Percentiles rank a stretch among this genome's conserved stretches.
These are phyloP conservation scores for Castanospermum australe DNA, from an alignment of 306 rosid genomes.

Conservation along the genomic window DNA sequence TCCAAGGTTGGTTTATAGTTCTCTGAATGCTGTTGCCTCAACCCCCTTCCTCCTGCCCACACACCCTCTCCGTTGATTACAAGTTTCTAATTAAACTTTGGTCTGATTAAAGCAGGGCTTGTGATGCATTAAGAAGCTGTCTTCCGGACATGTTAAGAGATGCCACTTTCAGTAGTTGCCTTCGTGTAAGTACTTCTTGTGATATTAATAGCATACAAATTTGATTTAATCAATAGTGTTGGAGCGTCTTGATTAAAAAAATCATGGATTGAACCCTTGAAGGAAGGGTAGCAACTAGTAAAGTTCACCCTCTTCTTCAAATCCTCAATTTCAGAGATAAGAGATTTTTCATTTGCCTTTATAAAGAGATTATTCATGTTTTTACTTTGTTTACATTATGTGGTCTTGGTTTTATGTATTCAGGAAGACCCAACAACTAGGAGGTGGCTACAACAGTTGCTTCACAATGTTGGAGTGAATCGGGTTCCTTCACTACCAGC, in stretches of 20 bases:
- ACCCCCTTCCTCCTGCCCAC: not conserved
- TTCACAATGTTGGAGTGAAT: constrained; percentile 53
- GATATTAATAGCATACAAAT: not conserved
- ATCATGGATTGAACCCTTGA: not conserved
- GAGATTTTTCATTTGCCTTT: not conserved
- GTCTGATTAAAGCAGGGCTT: constrained; percentile 49
- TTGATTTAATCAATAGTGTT: not conserved
- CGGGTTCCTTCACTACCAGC: constrained; percentile 50
- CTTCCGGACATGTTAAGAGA: constrained; percentile 74
- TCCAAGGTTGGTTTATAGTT: constrained; percentile 46
- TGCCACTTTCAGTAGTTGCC: constrained; percentile 56
- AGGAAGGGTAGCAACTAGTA: not conserved
- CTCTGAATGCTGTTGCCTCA: not conserved
- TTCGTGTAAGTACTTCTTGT: constrained; percentile 55
- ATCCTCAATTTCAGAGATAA: not conserved
- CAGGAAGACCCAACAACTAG: constrained; percentile 84
- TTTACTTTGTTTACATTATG: not conserved
- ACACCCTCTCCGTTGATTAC: not conserved
- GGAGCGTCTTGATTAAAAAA: not conserved
- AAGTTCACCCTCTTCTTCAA: not conserved
- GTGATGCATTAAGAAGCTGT: constrained; percentile 63
- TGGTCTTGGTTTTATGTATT: not conserved
- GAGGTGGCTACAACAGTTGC: constrained; percentile 73
- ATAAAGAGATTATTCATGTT: not conserved
- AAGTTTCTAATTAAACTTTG: not conserved